Conservation (phyloP, 306 rosid genomes). For the Rosa lucieae region DNA sequence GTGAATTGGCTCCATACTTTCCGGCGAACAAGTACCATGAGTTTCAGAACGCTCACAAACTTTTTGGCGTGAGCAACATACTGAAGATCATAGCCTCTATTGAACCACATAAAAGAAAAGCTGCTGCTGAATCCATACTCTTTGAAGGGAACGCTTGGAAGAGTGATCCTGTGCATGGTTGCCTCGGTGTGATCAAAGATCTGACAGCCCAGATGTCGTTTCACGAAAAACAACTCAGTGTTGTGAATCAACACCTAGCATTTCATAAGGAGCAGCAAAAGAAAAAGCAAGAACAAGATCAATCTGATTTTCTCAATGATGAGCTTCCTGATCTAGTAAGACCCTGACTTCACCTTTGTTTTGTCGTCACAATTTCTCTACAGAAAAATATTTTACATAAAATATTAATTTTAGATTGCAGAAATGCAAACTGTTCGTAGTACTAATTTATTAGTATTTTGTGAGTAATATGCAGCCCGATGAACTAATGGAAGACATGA, state of each 20-base stretch:
- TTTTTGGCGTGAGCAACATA: slow-evolving; percentile 29
- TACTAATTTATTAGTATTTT: not conserved
- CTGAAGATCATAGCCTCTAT: slow-evolving; percentile 8
- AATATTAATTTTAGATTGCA: not conserved
- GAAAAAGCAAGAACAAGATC: not conserved
- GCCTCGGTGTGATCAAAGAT: not conserved
- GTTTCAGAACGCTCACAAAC: slow-evolving; percentile 18
- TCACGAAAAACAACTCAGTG: not conserved
- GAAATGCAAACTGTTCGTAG: no score
- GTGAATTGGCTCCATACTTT: slow-evolving; percentile 30
- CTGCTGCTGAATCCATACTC: slow-evolving; percentile 22
- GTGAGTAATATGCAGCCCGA: not conserved
- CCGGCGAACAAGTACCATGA: slow-evolving; percentile 8
- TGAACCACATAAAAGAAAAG: slow-evolving; percentile 10
- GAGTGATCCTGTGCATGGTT: slow-evolving; percentile 25
- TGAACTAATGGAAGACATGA: not conserved
- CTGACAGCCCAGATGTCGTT: not conserved
- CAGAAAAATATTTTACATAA: not conserved
- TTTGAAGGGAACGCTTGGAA: slow-evolving; percentile 18
- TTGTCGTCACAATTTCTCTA: not conserved
- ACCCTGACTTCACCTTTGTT: not conserved
- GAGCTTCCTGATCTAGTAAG: not conserved
- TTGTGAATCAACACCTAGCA: slow-evolving; percentile 13
- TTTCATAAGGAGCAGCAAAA: not conserved
- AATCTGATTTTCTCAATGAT: not conserved